Evolutionary conservation across 2,329 filamentous ascomycete genomes (phyloP), one percentile per base, ranked within the genome.

Genomic region (Aspergillus sojae): DNA sequence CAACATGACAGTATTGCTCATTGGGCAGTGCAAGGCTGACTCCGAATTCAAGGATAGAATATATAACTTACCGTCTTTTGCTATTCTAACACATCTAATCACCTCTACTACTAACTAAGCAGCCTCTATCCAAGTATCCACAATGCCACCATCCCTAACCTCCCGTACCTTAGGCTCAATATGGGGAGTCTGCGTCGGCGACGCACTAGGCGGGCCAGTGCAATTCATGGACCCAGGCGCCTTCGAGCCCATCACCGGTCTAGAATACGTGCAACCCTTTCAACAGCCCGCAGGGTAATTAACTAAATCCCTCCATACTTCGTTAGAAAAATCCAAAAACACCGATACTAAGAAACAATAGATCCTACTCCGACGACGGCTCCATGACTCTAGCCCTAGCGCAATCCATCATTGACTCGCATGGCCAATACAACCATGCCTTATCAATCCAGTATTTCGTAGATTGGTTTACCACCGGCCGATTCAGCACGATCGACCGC

Each of bases 331-430:
- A 61, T 6, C 5, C 5, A 36, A 16, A 36, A 16, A 36, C 14
- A 36, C 34, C 34, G 34, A 36, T 26, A 14, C 28, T 34, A 58
- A 39, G 54, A 32, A 14, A 7, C 2, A n/a, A 19, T 45, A 74
- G 73, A 11, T 74, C 72, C 39, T 82, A 78, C 69, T 81, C 79
- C 4, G 80, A 81, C 66, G 80, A 82, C 62, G 81, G 78, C 1
- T 76, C 78, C 14, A 79, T 81, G 77, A 78, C 80, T 5, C 70
- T 82, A 12, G 81, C 79, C 55, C 75, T 82, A 5, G 76, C 78
- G 2, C 69, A 76, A 50, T 78, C 79, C 23, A 70, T 82, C 16
- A 74, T 77, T 58, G 72, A 77, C 36, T 70, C 63, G 9, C 63
- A 68, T 1, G 74, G 73, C 30, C 61, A 65, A 10, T 77, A 77